Conservation (phyloP, 352 stramenopile species). For the Phytophthora boehmeriae region DNA sequence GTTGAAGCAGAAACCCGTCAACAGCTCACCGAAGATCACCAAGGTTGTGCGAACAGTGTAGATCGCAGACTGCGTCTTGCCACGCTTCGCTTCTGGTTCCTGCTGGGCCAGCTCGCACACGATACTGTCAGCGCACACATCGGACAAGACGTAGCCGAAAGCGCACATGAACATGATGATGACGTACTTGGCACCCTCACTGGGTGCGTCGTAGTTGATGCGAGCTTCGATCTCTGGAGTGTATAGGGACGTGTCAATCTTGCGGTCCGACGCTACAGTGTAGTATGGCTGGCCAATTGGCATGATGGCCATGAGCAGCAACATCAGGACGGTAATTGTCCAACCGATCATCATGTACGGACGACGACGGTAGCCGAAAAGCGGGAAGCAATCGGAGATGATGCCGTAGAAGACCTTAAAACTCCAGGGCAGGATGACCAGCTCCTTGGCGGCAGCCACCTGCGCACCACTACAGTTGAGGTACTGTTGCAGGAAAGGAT, state of each 20-base stretch:
- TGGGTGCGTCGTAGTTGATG: constrained; percentile 47
- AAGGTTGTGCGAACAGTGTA: constrained; percentile 35
- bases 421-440: constrained; percentile 59
- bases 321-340: constrained; percentile 46
- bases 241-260: constrained; percentile 35
- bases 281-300: constrained; percentile 66
- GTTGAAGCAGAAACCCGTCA: constrained; percentile 64
- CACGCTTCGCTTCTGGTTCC: constrained; percentile 53
- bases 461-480: constrained; percentile 59
- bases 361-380: constrained; percentile 63
- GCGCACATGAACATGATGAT: constrained; percentile 65
- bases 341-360: constrained; percentile 72
- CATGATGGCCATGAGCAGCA: constrained; percentile 54
- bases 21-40: constrained; percentile 47
- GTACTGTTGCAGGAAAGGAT: constrained; percentile 60
- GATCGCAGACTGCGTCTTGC: constrained; percentile 55
- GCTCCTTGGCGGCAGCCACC: constrained; percentile 48
- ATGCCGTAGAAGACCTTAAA: constrained; percentile 65
- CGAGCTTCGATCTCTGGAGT: constrained; percentile 31
- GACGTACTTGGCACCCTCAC: constrained; percentile 44
- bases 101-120: constrained; percentile 63
- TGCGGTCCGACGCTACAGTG: constrained; percentile 23
- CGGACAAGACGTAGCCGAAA: constrained; percentile 69
- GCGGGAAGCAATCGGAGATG: constrained; percentile 41
- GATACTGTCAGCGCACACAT: constrained; percentile 66